These are phyloP conservation scores for Choanephora cucurbitarum DNA, from an alignment of 371 early-diverging fungal species.

Conservation along the genomic window DNA sequence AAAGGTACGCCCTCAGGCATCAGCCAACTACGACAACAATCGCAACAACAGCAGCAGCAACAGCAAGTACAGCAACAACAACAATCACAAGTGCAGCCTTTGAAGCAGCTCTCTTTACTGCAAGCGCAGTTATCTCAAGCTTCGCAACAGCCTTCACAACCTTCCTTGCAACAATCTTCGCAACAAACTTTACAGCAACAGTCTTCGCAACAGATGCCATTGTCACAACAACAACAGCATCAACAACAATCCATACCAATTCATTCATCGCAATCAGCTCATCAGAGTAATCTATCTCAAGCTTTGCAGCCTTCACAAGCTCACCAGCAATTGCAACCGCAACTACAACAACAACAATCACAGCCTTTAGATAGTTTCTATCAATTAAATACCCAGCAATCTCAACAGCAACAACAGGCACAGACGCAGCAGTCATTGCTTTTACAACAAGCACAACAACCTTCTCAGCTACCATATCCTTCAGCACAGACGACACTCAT, in stretches of 20 bases:
- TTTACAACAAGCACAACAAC: constrained; percentile 4
- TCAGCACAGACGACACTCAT: not conserved
- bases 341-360: not conserved
- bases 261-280: no score
- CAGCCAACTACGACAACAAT: constrained; percentile 12
- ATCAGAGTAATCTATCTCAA: no score
- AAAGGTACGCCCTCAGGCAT: constrained; percentile 4
- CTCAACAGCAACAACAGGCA: constrained; percentile 7
- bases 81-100: not conserved
- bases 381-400: not conserved
- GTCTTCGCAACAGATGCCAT: not conserved
- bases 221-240: not conserved
- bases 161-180: no score
- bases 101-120: constrained; percentile 3
- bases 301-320: not conserved
- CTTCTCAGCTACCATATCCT: not conserved
- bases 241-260: no score
- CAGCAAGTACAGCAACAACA: constrained; percentile 6
- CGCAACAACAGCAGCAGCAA: not conserved
- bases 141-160: not conserved
- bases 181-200: constrained; percentile 1
- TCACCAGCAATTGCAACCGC: not conserved
- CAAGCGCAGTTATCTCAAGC: not conserved
- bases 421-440: constrained; percentile 6
- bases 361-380: not conserved